A percentile compares a stretch with the other conserved stretches of the same genome.
Evolutionary conservation across 2,329 filamentous ascomycete genomes (phyloP).

Genomic region (Fragosphaeria purpurea): DNA sequence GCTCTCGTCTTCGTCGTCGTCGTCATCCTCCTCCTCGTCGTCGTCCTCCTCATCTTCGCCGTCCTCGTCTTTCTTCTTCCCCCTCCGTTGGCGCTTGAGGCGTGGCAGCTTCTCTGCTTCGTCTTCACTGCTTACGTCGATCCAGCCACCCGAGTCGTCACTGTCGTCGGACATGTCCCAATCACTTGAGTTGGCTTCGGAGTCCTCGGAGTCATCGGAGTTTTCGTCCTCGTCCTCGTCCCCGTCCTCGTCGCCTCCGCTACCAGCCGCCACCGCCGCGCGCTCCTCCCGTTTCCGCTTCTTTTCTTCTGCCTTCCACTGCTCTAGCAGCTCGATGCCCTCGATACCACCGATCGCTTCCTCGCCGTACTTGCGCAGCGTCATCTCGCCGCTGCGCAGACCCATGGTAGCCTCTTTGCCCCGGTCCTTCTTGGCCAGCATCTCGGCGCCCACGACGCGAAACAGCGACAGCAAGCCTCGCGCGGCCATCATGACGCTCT

Average conservation of each 20-base stretch:
- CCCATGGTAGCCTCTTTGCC: slow-evolving; percentile 86
- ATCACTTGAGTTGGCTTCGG: slow-evolving; percentile 40
- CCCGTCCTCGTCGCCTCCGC: slow-evolving; percentile 50
- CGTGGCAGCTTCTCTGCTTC: slow-evolving; percentile 68
- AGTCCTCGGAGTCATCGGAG: slow-evolving; percentile 49
- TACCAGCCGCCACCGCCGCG: slow-evolving; percentile 38
- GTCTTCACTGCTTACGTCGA: slow-evolving; percentile 76
- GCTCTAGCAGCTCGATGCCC: slow-evolving; percentile 79
- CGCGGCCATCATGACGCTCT: slow-evolving; percentile 97
- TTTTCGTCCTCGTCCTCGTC: slow-evolving; percentile 51
- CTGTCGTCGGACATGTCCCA: slow-evolving; percentile 55
- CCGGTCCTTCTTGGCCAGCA: slow-evolving; percentile 80
- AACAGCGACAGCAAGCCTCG: slow-evolving; percentile 86
- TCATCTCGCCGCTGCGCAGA: slow-evolving; percentile 60
- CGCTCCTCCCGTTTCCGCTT: slow-evolving; percentile 57
- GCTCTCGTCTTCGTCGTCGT: slow-evolving; percentile 24
- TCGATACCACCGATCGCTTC: slow-evolving; percentile 74
- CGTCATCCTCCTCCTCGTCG: slow-evolving; percentile 32
- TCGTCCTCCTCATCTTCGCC: slow-evolving; percentile 22
- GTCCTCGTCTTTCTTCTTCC: slow-evolving; percentile 15
- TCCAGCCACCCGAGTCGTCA: slow-evolving; percentile 78
- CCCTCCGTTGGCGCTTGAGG: slow-evolving; percentile 48
- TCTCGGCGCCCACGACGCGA: slow-evolving; percentile 79
- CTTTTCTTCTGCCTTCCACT: slow-evolving; percentile 88
- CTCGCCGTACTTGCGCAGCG: slow-evolving; percentile 73